A percentile compares a stretch with the other conserved stretches of the same genome.
Evolutionary conservation across 2,329 filamentous ascomycete species (phyloP).

Genomic region (Scytalidium sp.): DNA sequence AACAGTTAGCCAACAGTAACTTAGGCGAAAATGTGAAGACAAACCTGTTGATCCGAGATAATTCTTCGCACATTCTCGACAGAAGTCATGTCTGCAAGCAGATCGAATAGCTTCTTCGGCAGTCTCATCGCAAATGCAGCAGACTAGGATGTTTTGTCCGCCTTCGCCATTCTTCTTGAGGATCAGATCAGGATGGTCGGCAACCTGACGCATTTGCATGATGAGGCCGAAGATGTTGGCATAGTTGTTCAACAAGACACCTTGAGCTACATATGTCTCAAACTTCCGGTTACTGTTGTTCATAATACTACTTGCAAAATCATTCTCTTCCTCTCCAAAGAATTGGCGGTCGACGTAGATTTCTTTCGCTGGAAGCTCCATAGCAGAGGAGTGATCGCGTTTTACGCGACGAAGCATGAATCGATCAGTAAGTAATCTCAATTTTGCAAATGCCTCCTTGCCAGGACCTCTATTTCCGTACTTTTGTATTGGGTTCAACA

Average conservation of each 20-base stretch:
- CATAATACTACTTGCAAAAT: constrained; percentile 96
- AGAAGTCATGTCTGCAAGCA: constrained; percentile 90
- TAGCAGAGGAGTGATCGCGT: constrained; percentile 86
- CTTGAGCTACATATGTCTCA: constrained; percentile 91
- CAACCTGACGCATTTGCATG: constrained; percentile 98
- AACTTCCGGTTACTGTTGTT: constrained; percentile 84
- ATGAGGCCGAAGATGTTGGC: constrained; percentile 99
- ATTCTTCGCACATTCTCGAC: constrained; percentile 73
- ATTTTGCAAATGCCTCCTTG: constrained; percentile 70
- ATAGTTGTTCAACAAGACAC: constrained; percentile 94
- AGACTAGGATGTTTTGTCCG: constrained; percentile 87
- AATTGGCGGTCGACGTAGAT: constrained; percentile 91
- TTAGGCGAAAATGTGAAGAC: constrained; percentile 23
- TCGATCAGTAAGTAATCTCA: constrained; percentile 83
- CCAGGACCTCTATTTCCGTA: constrained; percentile 62
- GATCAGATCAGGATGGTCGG: constrained; percentile 92
- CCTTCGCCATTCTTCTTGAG: constrained; percentile 83
- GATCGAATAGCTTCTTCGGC: constrained; percentile 93
- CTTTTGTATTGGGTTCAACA: constrained; percentile 77
- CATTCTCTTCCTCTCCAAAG: constrained; percentile 93
- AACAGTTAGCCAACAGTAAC: constrained; percentile 9
- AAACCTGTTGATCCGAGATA: constrained; percentile 77
- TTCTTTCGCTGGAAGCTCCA: constrained; percentile 96
- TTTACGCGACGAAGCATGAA: constrained; percentile 97
- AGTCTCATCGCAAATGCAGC: constrained; percentile 93